Evolutionary conservation across 768 basidiomycete genomes (phyloP).

Genomic region (Panaeolus papilionaceus): DNA sequence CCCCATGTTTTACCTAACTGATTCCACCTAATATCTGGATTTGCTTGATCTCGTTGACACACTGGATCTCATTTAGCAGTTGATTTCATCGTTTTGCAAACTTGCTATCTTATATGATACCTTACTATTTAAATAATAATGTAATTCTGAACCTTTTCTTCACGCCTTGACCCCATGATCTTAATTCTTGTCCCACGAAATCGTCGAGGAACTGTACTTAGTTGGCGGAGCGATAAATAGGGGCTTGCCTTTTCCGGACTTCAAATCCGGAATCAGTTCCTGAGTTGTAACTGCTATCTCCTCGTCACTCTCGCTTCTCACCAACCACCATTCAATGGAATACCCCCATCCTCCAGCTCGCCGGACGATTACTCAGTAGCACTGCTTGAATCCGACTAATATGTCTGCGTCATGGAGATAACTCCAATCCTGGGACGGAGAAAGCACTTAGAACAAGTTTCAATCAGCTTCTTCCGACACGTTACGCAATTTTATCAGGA

Average conservation of each 20-base stretch:
- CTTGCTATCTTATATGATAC: not conserved
- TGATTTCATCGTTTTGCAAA: not conserved
- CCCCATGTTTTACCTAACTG: not conserved
- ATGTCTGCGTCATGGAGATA: no score
- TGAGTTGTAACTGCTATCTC: not conserved
- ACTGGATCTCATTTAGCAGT: not conserved
- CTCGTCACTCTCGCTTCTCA: not conserved
- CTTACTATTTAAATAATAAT: not conserved
- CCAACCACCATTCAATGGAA: not conserved
- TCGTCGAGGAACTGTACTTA: no score
- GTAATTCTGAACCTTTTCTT: no score
- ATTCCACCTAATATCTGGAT: not conserved
- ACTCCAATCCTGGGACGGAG: no score
- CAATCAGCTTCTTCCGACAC: no score
- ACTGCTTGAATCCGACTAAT: no score
- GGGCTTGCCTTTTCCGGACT: constrained; percentile 2
- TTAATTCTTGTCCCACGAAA: no score
- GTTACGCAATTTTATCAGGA: no score
- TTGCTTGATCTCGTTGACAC: not conserved
- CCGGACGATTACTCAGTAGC: no score
- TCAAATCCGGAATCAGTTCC: constrained; percentile 4
- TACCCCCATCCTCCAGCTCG: not conserved
- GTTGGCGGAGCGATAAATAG: not conserved
- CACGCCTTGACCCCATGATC: no score
- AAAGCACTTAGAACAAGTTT: no score